phyloP scores from a whole-genome alignment of 1,284 basidiomycete species.

The Thelephora terrestris region DNA sequence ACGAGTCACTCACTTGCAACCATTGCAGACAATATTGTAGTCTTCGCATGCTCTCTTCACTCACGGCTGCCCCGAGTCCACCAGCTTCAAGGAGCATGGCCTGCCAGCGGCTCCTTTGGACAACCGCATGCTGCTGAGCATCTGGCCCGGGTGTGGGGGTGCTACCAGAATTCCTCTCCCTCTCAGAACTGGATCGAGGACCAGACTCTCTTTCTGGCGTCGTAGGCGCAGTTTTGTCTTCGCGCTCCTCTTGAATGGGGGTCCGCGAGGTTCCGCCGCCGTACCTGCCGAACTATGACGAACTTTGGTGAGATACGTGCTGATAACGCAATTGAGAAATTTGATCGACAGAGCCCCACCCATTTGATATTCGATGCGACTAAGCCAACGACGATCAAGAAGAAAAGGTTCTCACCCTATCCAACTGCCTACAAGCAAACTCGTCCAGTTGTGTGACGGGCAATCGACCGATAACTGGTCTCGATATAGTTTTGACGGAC shows the following conservation, averaged over 20 bases:
- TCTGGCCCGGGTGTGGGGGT: neutral
- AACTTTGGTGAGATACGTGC: too few relatives aligned
- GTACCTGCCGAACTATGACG: too few relatives aligned
- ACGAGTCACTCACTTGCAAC: constrained; percentile 55
- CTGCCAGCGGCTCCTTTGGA: constrained; percentile 72
- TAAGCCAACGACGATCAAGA: constrained; percentile 5
- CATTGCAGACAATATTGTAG: constrained; percentile 83
- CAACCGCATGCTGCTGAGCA: constrained; percentile 32
- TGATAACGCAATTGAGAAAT: too few relatives aligned
- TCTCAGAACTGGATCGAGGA: constrained; percentile 4
- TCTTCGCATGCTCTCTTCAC: constrained; percentile 83
- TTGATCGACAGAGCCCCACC: too few relatives aligned
- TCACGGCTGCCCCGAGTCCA: constrained; percentile 81
- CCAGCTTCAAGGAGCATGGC: constrained; percentile 79
- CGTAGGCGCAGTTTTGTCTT: constrained; percentile 2
- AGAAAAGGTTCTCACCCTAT: constrained; percentile 44
- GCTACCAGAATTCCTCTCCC: neutral
- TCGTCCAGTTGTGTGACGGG: constrained; percentile 76
- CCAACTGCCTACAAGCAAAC: constrained; percentile 80
- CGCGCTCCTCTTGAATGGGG: neutral
- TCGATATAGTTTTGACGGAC: constrained; percentile 72
- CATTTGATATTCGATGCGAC: neutral
- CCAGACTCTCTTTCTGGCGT: neutral
- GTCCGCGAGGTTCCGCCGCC: neutral
- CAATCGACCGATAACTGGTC: constrained; percentile 75